Evolutionary conservation across 2,329 filamentous ascomycete species (phyloP), one percentile per base, ranked within the genome.

Genomic region (Lojkania enalia): DNA sequence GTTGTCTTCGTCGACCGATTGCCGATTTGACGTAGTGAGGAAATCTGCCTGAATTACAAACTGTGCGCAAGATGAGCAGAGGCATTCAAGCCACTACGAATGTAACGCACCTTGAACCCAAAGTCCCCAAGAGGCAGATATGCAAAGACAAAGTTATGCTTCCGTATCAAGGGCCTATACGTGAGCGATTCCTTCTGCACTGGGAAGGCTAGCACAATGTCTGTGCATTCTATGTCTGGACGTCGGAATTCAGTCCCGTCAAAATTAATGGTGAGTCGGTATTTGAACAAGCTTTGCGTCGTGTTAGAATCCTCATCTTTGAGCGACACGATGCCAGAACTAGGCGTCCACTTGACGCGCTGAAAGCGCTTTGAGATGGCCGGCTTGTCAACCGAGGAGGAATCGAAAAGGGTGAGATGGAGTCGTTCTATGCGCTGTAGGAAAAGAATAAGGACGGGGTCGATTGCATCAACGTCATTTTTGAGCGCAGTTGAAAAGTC

Each of bases 21-120:
- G 57, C 11, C 58, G 55, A 19, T 38, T 62, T 9, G 57, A 54
- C 5, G 52, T 44, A 2, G 57, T 53, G 18, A 61, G 52, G 35
- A 64, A 64, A 32, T 63, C 57, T 11, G 58, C 50, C 36, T 61
- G 57, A 15, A 64, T 55, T 4, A 62, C 18, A 21, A 64, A 60
- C 60, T 64, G 23, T n/a, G 30, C 30, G 30, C 9, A 11, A 7
- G 30, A 11, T 7, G 30, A 33, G 9, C 15, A 15, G 16, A 9
- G n/a, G 23, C 7, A 27, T 27, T 27, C 7, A 27, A n/a, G 16
- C n/a, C n/a, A n/a, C n/a, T n/a, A n/a, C n/a, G n/a, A n/a, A n/a
- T n/a, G n/a, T n/a, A n/a, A 42, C 54, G 48, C 35, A 62, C 60
- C 35, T 12, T 57, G 45, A 14, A 33, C 40, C 25, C 57, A 9